Evolutionary conservation across 805 yeast species (phyloP).

Genomic region (Scheffersomyces spartinae): DNA sequence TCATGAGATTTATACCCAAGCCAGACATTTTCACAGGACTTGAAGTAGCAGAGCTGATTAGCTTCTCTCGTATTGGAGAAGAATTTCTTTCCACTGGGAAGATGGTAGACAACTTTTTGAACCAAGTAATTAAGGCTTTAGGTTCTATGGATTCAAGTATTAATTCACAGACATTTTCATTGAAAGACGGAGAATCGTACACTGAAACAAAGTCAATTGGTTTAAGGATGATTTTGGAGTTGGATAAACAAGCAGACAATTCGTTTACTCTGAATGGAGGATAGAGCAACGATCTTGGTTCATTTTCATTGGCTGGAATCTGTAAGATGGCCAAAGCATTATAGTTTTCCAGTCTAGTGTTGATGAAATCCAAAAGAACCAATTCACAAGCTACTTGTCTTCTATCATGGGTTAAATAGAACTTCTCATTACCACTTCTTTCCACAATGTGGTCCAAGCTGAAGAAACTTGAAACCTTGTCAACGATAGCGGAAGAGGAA

Average conservation of each 20-base stretch:
- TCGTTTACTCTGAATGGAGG: conserved; percentile 33
- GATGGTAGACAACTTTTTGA: conserved; percentile 15
- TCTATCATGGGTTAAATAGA: conserved; percentile 8
- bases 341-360: conserved; percentile 4
- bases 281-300: conserved; percentile 20
- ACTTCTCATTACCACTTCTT: conserved; percentile 14
- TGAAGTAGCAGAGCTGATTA: no score
- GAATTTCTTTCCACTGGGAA: conserved; percentile 20
- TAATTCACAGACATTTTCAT: no score
- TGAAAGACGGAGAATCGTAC: no score
- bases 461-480: conserved; percentile 26
- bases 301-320: conserved; percentile 7
- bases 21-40: conserved; percentile 21
- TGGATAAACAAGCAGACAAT: conserved; percentile 11
- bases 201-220: no score
- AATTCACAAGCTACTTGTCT: conserved; percentile 16
- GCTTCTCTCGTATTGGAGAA: conserved; percentile 11
- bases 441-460: conserved; percentile 23
- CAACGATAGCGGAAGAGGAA: conserved; percentile 1
- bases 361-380: conserved; percentile 19
- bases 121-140: no score
- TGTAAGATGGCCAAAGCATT: conserved; percentile 28
- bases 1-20: conserved; percentile 20
- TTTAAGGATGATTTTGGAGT: no score
- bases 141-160: no score